Conservation (phyloP, 805 yeast genomes). For the Kregervanrija fluxuum region DNA sequence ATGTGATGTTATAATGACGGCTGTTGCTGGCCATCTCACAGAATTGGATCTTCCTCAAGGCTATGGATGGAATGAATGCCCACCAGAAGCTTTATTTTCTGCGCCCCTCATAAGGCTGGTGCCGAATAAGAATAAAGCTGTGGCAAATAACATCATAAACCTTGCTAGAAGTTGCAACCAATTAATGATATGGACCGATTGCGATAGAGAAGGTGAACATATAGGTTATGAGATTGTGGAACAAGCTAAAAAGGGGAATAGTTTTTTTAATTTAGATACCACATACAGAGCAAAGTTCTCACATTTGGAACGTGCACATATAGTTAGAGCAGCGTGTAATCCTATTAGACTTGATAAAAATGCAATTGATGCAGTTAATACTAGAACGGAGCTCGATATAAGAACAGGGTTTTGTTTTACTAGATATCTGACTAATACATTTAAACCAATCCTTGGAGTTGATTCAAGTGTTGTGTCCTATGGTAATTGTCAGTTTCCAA, state of each 20-base stretch:
- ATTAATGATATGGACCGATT: conserved; percentile 96
- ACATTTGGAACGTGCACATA: conserved; percentile 73
- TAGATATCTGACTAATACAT: conserved; percentile 57
- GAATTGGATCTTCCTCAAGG: conserved; percentile 56
- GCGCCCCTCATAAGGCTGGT: conserved; percentile 39
- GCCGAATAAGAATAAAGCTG: conserved; percentile 28
- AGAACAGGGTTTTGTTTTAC: conserved; percentile 89
- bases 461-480: conserved; percentile 48
- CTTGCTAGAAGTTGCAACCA: conserved; percentile 56
- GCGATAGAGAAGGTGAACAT: conserved; percentile 94
- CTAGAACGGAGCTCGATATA: conserved; percentile 81
- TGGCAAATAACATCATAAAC: conserved; percentile 58
- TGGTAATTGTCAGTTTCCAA: conserved; percentile 95
- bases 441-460: conserved; percentile 28
- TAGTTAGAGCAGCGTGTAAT: conserved; percentile 63
- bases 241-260: conserved; percentile 54
- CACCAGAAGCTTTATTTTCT: conserved; percentile 59
- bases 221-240: conserved; percentile 78
- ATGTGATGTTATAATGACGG: conserved; percentile 83
- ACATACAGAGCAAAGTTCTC: conserved; percentile 79
- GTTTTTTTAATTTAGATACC: conserved; percentile 36
- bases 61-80: conserved; percentile 59
- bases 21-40: conserved; percentile 83
- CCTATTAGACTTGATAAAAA: conserved; percentile 59
- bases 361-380: conserved; percentile 76